A percentile compares a stretch with the other conserved stretches of the same genome.
Evolutionary conservation across 768 basidiomycete genomes (phyloP).

Genomic region (Antrodiella citrinella): DNA sequence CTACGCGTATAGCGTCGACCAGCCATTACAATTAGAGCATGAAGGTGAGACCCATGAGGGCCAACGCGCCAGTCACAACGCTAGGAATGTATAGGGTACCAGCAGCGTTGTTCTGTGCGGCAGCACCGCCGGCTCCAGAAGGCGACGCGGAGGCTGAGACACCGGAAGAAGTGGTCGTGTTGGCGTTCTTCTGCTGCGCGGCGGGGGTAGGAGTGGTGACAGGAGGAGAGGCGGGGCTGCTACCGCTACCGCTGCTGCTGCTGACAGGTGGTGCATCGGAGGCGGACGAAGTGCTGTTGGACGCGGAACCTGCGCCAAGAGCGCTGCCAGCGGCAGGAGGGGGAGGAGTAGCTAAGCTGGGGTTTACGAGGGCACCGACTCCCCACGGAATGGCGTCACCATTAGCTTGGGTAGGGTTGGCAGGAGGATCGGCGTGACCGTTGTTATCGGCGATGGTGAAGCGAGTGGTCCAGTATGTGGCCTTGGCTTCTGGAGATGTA

Average conservation of each 20-base stretch:
- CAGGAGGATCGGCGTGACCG: conserved; percentile 38
- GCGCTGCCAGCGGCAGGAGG: conserved; percentile 8
- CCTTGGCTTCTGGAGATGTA: conserved; percentile 32
- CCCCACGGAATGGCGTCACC: conserved; percentile 54
- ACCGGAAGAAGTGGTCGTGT: not conserved
- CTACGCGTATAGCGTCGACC: no score
- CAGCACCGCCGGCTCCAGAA: no score
- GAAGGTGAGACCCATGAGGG: not conserved
- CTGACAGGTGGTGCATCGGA: not conserved
- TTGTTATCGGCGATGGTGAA: conserved; percentile 58
- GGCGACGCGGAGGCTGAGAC: not conserved
- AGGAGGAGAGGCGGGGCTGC: not conserved
- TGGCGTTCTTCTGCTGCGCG: not conserved
- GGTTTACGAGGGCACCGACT: conserved; percentile 41
- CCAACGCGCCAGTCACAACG: not conserved
- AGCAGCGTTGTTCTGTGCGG: not conserved
- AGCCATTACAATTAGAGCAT: not conserved
- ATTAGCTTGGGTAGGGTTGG: conserved; percentile 45
- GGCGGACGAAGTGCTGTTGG: not conserved
- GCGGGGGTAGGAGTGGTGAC: not conserved
- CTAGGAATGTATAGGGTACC: not conserved
- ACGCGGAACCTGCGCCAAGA: conserved; percentile 1
- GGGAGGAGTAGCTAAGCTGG: conserved; percentile 28
- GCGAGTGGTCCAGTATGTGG: conserved; percentile 61
- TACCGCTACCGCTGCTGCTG: not conserved